phyloP scores from a whole-genome alignment of 2,329 filamentous ascomycete genomes.

The Colletotrichum plurivorum region DNA sequence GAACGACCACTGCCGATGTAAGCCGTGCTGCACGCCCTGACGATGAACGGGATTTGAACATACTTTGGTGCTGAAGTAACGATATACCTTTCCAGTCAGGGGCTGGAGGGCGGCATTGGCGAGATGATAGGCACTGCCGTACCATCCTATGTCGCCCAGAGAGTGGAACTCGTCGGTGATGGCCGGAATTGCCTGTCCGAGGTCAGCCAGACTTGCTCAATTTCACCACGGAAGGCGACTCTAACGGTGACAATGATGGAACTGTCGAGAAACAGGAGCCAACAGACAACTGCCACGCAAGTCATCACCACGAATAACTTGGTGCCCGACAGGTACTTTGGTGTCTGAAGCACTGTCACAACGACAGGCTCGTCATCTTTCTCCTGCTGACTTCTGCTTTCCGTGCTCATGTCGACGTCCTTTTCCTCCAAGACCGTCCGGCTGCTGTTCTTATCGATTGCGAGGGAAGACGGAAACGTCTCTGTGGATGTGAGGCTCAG shows the following conservation, averaged over 20 bases:
- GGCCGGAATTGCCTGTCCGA: constrained; percentile 50
- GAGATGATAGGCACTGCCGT: constrained; percentile 55
- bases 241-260: constrained; percentile 56
- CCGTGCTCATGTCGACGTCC: background rate
- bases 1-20: constrained; percentile 50
- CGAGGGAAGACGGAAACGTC: constrained; percentile 16
- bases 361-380: background rate
- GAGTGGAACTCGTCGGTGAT: constrained; percentile 54
- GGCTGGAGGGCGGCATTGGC: constrained; percentile 48
- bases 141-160: constrained; percentile 61
- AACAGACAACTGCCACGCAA: constrained; percentile 42
- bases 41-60: constrained; percentile 32
- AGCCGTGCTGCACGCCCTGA: constrained; percentile 37
- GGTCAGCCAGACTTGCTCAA: background rate
- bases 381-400: background rate
- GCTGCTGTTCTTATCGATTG: background rate
- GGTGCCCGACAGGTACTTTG: constrained; percentile 14
- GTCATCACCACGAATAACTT: constrained; percentile 44
- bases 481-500: constrained; percentile 23
- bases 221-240: too few species aligned
- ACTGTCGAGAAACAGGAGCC: constrained; percentile 46
- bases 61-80: constrained; percentile 55
- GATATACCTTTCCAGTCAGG: constrained; percentile 48
- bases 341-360: background rate
- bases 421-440: background rate